Base-by-base conservation (phyloP, 2,329 filamentous ascomycete genomes). In the Cercospora janseana region DNA sequence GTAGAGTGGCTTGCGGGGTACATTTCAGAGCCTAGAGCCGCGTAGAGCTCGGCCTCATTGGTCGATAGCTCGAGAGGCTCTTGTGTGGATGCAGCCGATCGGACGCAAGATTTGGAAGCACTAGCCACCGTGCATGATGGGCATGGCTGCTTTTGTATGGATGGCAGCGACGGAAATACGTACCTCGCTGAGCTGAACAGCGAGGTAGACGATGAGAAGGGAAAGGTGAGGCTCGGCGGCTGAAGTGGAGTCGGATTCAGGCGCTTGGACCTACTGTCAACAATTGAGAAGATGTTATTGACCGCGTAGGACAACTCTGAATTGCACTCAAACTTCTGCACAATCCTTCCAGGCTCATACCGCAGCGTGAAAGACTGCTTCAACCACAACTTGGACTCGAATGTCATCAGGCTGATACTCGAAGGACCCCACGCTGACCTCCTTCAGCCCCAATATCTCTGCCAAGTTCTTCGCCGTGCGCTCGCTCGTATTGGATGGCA, bases 91-190 rank as follows among this genome's bases (percentile, higher is more conserved):
- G 29, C 27, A 31, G 41, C 31, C 32, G 7, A 10, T 16, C 51
- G 41, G 46, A 26, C 34, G 28, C 12, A 43, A 46, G 41, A 57
- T 57, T 57, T 57, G 55, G 55, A 57, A 57, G 52, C 45, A 43
- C 15, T 54, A 15, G 21, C 38, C 16, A 27, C n/a, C 40, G 38
- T 48, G 50, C 44, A 52, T 21, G 35, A 21, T 46, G 37, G 31
- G 43, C 23, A 28, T 24, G 41, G 26, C 50, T 51, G 28, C 35
- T 51, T 42, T 35, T 23, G 44, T 26, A 26, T 15, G 6, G 37
- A 26, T 26, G 26, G 27, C 23, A 21, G 44, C 37, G 35, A 40
- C 21, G 12, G 21, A 4, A 7, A 3, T 40, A 40, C 35, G 31
- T 43, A 43, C 40, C 40, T 43, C 40, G 40, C 40, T 43, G 40